Conservation (phyloP, 768 basidiomycete genomes). For the Tulasnella sp. region DNA sequence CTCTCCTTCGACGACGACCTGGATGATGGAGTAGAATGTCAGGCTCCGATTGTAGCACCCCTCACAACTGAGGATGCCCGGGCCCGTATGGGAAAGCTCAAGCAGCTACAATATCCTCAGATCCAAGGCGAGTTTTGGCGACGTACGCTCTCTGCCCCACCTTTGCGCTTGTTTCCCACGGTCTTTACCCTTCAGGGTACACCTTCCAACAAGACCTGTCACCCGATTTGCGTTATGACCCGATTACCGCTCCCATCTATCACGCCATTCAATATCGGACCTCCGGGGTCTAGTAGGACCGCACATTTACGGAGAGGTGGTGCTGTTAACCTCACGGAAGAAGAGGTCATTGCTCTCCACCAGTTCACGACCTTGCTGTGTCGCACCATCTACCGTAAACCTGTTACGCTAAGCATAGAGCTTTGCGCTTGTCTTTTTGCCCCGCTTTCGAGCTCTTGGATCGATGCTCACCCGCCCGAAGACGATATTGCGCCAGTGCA, state of each 20-base stretch:
- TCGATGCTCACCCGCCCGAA: slow-evolving; percentile 15
- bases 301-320: slow-evolving; percentile 37
- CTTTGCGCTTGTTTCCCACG: slow-evolving; percentile 42
- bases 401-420: slow-evolving; percentile 42
- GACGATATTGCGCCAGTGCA: slow-evolving; percentile 22
- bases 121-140: slow-evolving; percentile 61
- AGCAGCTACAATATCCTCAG: slow-evolving; percentile 47
- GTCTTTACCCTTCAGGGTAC: slow-evolving; percentile 33
- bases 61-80: not conserved
- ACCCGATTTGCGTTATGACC: slow-evolving; percentile 56
- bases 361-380: slow-evolving; percentile 53
- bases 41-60: slow-evolving; percentile 17
- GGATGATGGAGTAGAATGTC: slow-evolving; percentile 18
- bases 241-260: slow-evolving; percentile 53
- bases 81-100: slow-evolving; percentile 21
- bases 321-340: slow-evolving; percentile 37
- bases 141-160: slow-evolving; percentile 28
- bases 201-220: slow-evolving; percentile 32
- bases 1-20: slow-evolving; percentile 5
- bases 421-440: slow-evolving; percentile 56
- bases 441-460: slow-evolving; percentile 40
- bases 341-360: slow-evolving; percentile 39
- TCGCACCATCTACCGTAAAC: slow-evolving; percentile 56
- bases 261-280: slow-evolving; percentile 47
- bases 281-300: slow-evolving; percentile 34